Base-by-base conservation (phyloP, 352 stramenopile species). In the Phytophthora vignae region DNA sequence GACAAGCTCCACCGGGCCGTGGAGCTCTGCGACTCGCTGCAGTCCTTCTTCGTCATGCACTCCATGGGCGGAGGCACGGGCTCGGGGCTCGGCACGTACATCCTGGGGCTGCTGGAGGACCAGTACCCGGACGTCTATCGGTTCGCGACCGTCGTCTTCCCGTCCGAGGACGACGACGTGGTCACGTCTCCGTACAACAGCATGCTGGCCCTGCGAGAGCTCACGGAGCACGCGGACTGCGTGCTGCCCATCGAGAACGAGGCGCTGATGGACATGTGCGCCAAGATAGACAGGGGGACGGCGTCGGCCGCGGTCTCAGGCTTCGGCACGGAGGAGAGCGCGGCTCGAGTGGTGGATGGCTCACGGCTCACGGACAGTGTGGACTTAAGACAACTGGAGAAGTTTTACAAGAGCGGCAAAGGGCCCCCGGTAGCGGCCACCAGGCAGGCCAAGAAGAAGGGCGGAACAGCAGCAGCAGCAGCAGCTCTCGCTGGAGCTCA, bases 121-220 rank as follows among this genome's bases (percentile, higher is more conserved):
- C 57, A 92, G 42, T 98, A 88, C 68, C 89, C 90, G 6, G 81
- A 97, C 57, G 84, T 95, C 1, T 96, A 95, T 64, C 90, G 90
- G 17, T 94, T 94, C 72, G 89, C 87, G 25, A 92, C 75, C 17
- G 87, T 85, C n/a, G 85, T 94, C 17, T 94, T 94, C 60, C 87
- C 87, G 50, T 93, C 88, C 0, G 89, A 90, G 64, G 91, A 98
- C 73, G 90, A 98, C 70, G 93, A 98, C 55, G 94, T 98, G 31
- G 85, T 98, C 63, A 98, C 93, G 6, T 97, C 92, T 21, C 94
- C 95, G 3, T 98, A 98, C 78, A 98, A 98, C 74, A 94, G 85
- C 58, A 82, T 96, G n/a, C 52, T 96, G 19, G 81, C 91, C 5
- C 59, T 95, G 52, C 74, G 80, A 7, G 71, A 98, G 68, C 85